These are phyloP conservation scores for Dothistroma septosporum DNA, from an alignment of 2,329 filamentous ascomycete species.

Conservation along the genomic window DNA sequence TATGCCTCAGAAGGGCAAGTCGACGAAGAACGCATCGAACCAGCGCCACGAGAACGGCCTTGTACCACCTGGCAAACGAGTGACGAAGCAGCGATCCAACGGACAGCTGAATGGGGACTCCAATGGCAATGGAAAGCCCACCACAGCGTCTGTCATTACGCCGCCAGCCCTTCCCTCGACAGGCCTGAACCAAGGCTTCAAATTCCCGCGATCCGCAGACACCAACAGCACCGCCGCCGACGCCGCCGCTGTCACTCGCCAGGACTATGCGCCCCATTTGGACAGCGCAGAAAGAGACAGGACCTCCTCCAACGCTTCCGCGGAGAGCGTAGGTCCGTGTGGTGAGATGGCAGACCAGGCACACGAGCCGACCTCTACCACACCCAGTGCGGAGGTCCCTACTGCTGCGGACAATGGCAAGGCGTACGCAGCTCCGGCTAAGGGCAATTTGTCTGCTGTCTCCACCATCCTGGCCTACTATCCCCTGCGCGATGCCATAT, in stretches of 20 bases:
- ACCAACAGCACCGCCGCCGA: conserved; percentile 13
- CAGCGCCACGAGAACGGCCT: conserved; percentile 80
- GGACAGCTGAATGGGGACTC: conserved; percentile 41
- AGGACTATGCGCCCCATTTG: conserved; percentile 25
- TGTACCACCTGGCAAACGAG: conserved; percentile 71
- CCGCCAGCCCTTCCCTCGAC: conserved; percentile 39
- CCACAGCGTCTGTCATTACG: conserved; percentile 25
- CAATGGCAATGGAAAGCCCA: conserved; percentile 42
- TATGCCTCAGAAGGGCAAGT: conserved; percentile 49
- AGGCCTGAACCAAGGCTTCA: conserved; percentile 38
- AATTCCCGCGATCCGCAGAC: conserved; percentile 33
- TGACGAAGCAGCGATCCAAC: conserved; percentile 48
- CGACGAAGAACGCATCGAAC: conserved; percentile 41
- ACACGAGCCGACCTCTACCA: conserved; percentile 30
- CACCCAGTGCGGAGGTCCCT: conserved; percentile 21
- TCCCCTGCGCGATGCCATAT: conserved; percentile 89
- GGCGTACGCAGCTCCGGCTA: conserved; percentile 58
- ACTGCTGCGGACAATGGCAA: conserved; percentile 42
- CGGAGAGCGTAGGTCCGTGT: conserved; percentile 34
- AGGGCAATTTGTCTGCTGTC: conserved; percentile 70
- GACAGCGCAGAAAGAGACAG: conserved; percentile 35
- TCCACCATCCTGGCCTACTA: conserved; percentile 85
- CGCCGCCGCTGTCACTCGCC: conserved; percentile 17
- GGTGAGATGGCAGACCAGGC: conserved; percentile 30
- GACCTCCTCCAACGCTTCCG: conserved; percentile 42